Percentiles rank a stretch among this genome's conserved stretches.
These are phyloP conservation scores for Aspergillus ruber DNA, from an alignment of 2,329 filamentous ascomycete species.

Conservation along the genomic window DNA sequence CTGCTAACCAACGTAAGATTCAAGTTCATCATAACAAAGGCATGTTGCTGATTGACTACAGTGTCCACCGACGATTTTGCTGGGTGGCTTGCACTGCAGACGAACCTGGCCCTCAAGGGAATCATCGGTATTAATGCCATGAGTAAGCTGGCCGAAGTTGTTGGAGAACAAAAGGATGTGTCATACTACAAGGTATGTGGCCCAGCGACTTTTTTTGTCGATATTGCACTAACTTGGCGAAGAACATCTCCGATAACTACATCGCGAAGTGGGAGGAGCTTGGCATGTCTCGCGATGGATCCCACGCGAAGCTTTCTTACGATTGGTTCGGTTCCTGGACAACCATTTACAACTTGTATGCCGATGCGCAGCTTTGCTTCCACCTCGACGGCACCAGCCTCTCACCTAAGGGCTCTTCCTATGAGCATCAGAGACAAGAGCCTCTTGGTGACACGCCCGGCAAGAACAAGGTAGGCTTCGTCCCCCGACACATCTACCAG, in stretches of 20 bases:
- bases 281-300: slow-evolving; percentile 61
- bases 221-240: background rate
- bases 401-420: slow-evolving; percentile 4
- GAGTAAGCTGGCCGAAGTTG: slow-evolving; percentile 60
- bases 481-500: slow-evolving; percentile 69
- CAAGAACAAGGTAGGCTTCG: slow-evolving; percentile 48
- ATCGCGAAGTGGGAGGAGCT: slow-evolving; percentile 65
- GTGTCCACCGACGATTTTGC: slow-evolving; percentile 81
- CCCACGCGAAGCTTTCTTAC: slow-evolving; percentile 74
- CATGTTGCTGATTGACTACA: slow-evolving; percentile 19
- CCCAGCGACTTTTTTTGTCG: background rate
- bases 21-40: background rate
- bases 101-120: slow-evolving; percentile 75
- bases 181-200: slow-evolving; percentile 49
- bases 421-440: slow-evolving; percentile 20
- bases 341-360: slow-evolving; percentile 78
- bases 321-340: slow-evolving; percentile 76
- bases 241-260: slow-evolving; percentile 59
- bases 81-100: slow-evolving; percentile 69
- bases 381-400: slow-evolving; percentile 50
- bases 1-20: slow-evolving; percentile 59
- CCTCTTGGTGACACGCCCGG: slow-evolving; percentile 10
- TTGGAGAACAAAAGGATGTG: slow-evolving; percentile 51
- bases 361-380: slow-evolving; percentile 75
- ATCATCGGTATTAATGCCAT: slow-evolving; percentile 77